Base-by-base conservation (phyloP, 306 rosid genomes). In the Trifolium pratense region DNA sequence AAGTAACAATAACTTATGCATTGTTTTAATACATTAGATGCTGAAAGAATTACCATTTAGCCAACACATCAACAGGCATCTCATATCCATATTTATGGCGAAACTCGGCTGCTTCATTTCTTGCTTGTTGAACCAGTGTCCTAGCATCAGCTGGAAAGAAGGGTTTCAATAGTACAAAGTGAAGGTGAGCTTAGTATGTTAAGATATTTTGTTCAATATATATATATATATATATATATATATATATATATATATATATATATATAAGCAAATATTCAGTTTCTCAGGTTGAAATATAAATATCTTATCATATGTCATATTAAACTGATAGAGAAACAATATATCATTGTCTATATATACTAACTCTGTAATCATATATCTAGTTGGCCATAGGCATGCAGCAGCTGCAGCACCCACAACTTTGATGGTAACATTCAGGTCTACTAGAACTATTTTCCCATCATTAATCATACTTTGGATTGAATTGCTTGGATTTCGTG, bases 71-170 rank as follows among this genome's bases (percentile, higher is more conserved):
- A 21, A 87, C 93, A 1, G 99, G 97, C 97, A 95, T 92, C 87
- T 92, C 99, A 37, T 92, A 95, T 56, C 97, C 99, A 78, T 87
- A 87, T 79, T 74, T 89, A 84, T 88, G 89, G 60, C 97, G 97
- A 87, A 90, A 95, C 84, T 95, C 97, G 26, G 99, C 99, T 14
- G 97, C 99, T 87, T 95, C 97, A 74, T 92, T 91, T 81, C 99
- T 92, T 66, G 99, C 99, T 85, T 95, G 97, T 57, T 88, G 94
- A 65, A 95, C 99, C 67, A 95, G 82, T 78, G 97, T 90, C 80
- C 96, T 92, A 20, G 99, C 97, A 86, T 95, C 97, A 84, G 99
- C 99, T 92, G 92, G 74, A 81, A 84, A 73, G 68, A 37, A 25
- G 71, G 39, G 80, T 31, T 16, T 48, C 57, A 55, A 21, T 15